Evolutionary conservation across 2,329 filamentous ascomycete genomes (phyloP).

Genomic region (Dothideomycetes sp.): DNA sequence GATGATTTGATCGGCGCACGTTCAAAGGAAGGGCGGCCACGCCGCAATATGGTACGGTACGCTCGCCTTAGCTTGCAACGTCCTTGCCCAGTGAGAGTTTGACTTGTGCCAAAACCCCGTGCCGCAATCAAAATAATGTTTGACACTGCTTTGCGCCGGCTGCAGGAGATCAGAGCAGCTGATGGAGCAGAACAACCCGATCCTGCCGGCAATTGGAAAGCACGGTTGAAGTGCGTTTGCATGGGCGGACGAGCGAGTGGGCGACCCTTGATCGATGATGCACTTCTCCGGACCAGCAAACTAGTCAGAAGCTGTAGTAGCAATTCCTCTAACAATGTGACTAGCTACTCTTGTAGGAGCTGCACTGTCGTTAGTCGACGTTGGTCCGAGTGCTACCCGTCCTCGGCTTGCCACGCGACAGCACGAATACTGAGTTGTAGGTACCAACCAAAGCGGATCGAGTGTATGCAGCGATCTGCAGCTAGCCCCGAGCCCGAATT

Average conservation of each 20-base stretch:
- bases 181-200: too few relatives aligned
- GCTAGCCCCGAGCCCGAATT: constrained; percentile 8
- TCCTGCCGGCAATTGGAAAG: too few relatives aligned
- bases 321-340: too few relatives aligned
- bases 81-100: constrained; percentile 11
- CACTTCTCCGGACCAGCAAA: too few relatives aligned
- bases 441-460: constrained; percentile 11
- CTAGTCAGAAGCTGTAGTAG: not conserved
- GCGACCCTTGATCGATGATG: too few relatives aligned
- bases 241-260: too few relatives aligned
- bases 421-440: constrained; percentile 6
- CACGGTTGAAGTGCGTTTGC: too few relatives aligned
- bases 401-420: constrained; percentile 13
- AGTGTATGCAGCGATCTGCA: constrained; percentile 11
- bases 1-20: constrained; percentile 2
- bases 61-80: too few relatives aligned
- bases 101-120: too few relatives aligned
- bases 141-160: constrained; percentile 7
- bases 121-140: constrained; percentile 13
- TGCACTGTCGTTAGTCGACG: too few relatives aligned
- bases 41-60: constrained; percentile 1
- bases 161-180: too few relatives aligned
- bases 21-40: constrained; percentile 6
- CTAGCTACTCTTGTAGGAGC: too few relatives aligned
- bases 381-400: constrained; percentile 9